phyloP scores from a whole-genome alignment of 768 basidiomycete genomes.

The Termitomyces sp. region DNA sequence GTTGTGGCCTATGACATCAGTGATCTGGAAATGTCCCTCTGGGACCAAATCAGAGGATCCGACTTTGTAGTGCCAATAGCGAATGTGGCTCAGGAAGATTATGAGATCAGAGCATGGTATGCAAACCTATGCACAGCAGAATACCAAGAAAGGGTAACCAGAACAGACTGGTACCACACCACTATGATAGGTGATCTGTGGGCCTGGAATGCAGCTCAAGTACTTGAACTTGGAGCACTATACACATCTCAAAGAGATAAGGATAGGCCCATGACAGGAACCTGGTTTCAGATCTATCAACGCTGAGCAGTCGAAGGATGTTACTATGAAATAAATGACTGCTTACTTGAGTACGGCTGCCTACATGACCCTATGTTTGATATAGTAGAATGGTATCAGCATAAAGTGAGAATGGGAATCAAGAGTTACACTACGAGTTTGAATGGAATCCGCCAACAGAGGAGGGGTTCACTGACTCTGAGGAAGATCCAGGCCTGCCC shows the following conservation, averaged over 20 bases:
- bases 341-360: neutral
- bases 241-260: neutral
- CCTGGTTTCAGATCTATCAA: neutral
- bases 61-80: neutral
- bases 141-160: accelerated
- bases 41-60: neutral
- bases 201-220: neutral
- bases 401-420: neutral
- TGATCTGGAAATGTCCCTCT: neutral
- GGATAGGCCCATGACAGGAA: accelerated
- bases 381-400: neutral
- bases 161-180: neutral
- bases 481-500: too few relatives aligned
- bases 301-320: accelerated
- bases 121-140: neutral
- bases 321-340: neutral
- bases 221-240: neutral
- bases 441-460: too few relatives aligned
- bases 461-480: too few relatives aligned
- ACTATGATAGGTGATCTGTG: neutral
- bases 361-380: neutral
- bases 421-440: too few relatives aligned
- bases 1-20: neutral
- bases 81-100: neutral
- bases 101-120: neutral